Base-by-base conservation (phyloP, 352 stramenopile species). In the Globisporangium nagaii region DNA sequence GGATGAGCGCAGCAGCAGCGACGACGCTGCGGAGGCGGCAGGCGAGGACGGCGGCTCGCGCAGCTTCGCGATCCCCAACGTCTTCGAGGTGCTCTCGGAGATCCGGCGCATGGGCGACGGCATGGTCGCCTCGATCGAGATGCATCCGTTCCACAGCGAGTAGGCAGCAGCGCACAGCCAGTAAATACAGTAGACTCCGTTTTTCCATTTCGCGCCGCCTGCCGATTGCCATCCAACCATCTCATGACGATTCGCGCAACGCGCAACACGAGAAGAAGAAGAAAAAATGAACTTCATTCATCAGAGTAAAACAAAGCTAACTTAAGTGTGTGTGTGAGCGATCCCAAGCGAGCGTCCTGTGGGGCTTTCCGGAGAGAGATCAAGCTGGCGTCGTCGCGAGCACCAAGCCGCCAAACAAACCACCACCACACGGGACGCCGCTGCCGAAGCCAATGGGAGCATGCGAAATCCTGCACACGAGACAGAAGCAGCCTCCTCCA, bases 71-170 rank as follows among this genome's bases (percentile, higher is more conserved):
- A 62, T 93, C 34, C 82, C 82, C 25, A 93, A 89, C 62, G 70
- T 89, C 49, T 87, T 89, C 39, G 79, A 93, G 57, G 65, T 87
- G 24, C 63, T 93, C 47, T 73, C 75, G 25, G 78, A 88, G 51
- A 93, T 93, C 71, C 71, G 85, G 56, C 75, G 64, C 25, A 62
- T 89, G 12, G 78, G 82, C 43, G 65, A 79, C 17, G 72, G 71
- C 36, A 90, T 93, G 65, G 70, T 90, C 50, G 46, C 70, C 12
- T 40, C 58, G 25, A 52, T 90, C 19, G 53, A 62, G 39, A 42
- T 93, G 34, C 72, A 88, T 51, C 79, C 80, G 10, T 86, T 86
- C 57, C 43, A 60, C 28, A 43, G n/a, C n/a, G n/a, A n/a, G n/a
- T n/a, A n/a, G n/a, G n/a, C n/a, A n/a, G n/a, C n/a, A n/a, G n/a